A percentile compares a stretch with the other conserved stretches of the same genome.
Conservation (phyloP, 331 rosid species). For the Pyrus hybrid region DNA sequence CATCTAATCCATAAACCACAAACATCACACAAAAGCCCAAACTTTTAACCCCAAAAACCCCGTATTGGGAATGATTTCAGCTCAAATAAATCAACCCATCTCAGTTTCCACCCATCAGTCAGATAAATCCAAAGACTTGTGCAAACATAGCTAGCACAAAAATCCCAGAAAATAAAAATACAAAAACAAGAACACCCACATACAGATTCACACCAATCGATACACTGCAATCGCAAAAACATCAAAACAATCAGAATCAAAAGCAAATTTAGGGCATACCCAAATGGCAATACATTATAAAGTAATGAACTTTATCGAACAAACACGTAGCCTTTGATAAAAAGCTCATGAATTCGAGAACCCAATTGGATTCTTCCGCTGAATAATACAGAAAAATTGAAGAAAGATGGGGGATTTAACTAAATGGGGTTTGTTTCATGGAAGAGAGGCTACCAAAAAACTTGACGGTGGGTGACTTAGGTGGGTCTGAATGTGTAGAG, state of each 20-base stretch:
- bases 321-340: conserved; percentile 6
- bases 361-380: neutral
- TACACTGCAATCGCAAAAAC: conserved; percentile 8
- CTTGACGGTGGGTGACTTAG: conserved; percentile 31
- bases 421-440: conserved; percentile 7
- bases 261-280: neutral
- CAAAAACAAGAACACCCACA: conserved; percentile 9
- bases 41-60: neutral
- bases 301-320: neutral
- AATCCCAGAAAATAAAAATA: neutral
- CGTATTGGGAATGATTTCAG: neutral
- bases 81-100: conserved; percentile 11
- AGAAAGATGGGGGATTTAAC: neutral
- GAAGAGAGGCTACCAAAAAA: conserved; percentile 1
- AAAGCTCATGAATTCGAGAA: neutral
- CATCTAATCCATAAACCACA: conserved; percentile 5
- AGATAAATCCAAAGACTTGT: conserved; percentile 10
- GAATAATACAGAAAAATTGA: neutral
- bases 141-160: neutral
- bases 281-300: neutral
- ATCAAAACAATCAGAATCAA: neutral
- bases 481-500: conserved; percentile 13
- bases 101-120: neutral
- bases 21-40: neutral
- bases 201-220: conserved; percentile 19